Evolutionary conservation across 805 yeast genomes (phyloP).

Genomic region (Isabelozyma pseudorhagii): DNA sequence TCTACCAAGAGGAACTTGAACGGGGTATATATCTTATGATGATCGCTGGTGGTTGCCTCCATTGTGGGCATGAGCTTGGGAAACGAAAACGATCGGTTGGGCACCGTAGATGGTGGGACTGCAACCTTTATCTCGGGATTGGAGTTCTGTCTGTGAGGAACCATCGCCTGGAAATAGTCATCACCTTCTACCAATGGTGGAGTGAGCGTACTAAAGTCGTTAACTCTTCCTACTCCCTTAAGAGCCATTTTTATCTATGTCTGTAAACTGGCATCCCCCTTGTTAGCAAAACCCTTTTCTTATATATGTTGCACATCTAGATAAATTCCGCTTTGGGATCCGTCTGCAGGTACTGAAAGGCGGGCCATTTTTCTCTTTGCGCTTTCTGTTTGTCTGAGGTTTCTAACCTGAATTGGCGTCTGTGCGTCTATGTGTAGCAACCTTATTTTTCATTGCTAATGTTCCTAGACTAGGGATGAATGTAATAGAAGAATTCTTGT

Average conservation of each 20-base stretch:
- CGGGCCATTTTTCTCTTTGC: neutral
- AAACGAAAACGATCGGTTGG: neutral
- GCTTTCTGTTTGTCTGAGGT: neutral
- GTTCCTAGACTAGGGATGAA: neutral
- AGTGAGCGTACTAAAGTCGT: neutral
- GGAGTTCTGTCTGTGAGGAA: neutral
- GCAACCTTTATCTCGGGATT: neutral
- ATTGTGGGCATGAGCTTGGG: neutral
- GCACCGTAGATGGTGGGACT: neutral
- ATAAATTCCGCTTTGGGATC: neutral
- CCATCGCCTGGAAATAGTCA: neutral
- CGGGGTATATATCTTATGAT: slow-evolving; percentile 7
- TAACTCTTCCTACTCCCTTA: neutral
- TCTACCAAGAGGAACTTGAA: slow-evolving; percentile 32
- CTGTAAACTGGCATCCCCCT: neutral
- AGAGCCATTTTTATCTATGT: neutral
- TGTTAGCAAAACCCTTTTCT: neutral
- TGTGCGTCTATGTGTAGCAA: neutral
- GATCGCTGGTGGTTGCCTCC: neutral
- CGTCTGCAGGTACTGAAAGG: neutral
- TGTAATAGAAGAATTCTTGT: neutral
- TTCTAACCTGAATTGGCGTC: neutral
- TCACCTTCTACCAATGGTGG: neutral
- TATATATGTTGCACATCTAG: neutral
- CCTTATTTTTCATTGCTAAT: neutral